Base-by-base conservation (phyloP, 345 rosid species). In the Gossypium ekmanianum region DNA sequence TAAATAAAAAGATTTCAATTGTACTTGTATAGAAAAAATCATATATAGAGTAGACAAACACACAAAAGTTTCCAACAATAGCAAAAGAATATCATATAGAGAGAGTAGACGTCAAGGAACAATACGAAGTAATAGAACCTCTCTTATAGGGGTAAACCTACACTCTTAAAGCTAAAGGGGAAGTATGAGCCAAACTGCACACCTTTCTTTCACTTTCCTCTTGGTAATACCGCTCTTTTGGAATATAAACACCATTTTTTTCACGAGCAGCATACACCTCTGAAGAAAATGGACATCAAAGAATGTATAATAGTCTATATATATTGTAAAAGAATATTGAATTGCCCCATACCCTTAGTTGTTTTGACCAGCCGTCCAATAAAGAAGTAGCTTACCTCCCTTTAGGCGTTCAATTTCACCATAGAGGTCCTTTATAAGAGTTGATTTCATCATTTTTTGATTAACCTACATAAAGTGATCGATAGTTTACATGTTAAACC, bases 181-280 rank as follows among this genome's bases (percentile, higher is more conserved):
- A 26, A 71, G 72, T 22, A 54, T 24, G 12, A 51, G 47, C 52
- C 29, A 48, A 41, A 45, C 16, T 55, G 14, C 55, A 48, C 82
- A 96, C 99, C 99, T 96, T 96, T 77, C 84, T 88, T 79, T 96
- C 99, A 79, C 87, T 86, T 84, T 96, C 99, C 87, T 96, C 99
- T 73, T 96, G 99, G 79, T 85, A 92, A 80, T 91, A 96, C 77
- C 98, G 82, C 61, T 96, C 99, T 83, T 90, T 93, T 44, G 99
- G 99, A 57, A 96, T 89, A 81, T 96, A 93, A 18, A 93, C 97
- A 65, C 98, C 99, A 86, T 88, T 92, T 81, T 93, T 96, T 85
- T 96, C 99, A 43, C 98, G 97, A 45, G 99, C 90, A 80, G 97
- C 97, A 85, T 93, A 93, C 29, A 96, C 99, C 99, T 96, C 99